A percentile compares a stretch with the other conserved stretches of the same genome.
Conservation (phyloP, 2,329 filamentous ascomycete species). For the Harringtonia aguacate region DNA sequence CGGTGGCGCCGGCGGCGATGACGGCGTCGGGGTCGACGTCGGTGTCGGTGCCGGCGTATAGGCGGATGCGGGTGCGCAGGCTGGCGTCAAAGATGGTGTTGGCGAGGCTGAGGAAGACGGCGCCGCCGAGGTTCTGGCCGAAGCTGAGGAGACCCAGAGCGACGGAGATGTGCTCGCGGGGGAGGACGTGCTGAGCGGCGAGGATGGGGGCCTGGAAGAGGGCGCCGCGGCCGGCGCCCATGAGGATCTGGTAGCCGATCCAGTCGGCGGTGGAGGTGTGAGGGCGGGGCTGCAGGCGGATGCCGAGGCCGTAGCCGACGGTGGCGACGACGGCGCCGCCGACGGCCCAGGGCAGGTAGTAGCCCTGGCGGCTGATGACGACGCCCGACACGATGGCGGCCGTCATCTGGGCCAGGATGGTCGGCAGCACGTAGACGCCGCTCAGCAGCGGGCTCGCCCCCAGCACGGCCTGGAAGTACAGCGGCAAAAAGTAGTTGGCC, state of each 20-base stretch:
- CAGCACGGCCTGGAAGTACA: constrained; percentile 27
- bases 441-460: constrained; percentile 18
- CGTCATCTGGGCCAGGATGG: constrained; percentile 15
- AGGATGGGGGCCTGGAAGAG: constrained; percentile 18
- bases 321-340: constrained; percentile 17
- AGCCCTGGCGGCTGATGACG: constrained; percentile 15
- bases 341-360: constrained; percentile 23
- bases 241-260: constrained; percentile 21
- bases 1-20: constrained; percentile 11
- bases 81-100: constrained; percentile 42
- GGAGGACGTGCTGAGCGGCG: constrained; percentile 17
- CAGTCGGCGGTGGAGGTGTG: constrained; percentile 18
- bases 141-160: constrained; percentile 29
- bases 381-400: constrained; percentile 11
- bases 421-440: constrained; percentile 23
- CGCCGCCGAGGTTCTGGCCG: constrained; percentile 39
- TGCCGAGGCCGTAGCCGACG: constrained; percentile 23
- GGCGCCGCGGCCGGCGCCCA: constrained; percentile 17
- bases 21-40: constrained; percentile 3
- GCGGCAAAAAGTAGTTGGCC: constrained; percentile 20
- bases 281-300: constrained; percentile 20
- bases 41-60: constrained; percentile 2
- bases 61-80: constrained; percentile 4
- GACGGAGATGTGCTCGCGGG: constrained; percentile 14
- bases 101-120: constrained; percentile 36